Base-by-base conservation (phyloP, 176 grass and related monocot genomes). In the Musa beccarii region DNA sequence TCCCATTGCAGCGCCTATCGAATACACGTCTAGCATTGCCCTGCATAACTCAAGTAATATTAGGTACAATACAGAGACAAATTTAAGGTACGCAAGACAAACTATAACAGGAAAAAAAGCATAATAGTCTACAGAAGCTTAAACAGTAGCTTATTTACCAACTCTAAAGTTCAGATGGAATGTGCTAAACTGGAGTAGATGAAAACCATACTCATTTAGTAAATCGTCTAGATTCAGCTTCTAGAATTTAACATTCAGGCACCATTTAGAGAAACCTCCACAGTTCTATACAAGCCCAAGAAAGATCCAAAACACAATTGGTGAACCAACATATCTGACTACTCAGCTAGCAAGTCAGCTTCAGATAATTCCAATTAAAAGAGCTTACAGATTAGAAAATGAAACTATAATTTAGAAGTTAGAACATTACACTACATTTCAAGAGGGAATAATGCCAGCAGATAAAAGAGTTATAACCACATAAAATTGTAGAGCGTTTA, bases 21-120 rank as follows among this genome's bases (percentile, higher is more conserved):
- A 89, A 79, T 77, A 99, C 84, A 67, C 96, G 89, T 92, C 83
- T 88, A 77, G 91, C 96, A 92, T 99, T 99, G 76, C 89, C 89
- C 96, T 99, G 88, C 29, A 90, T 81, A 24, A 19, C 59, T 53
- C 9, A 79, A 66, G 20, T 22, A 82, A 71, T 69, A 53, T 9
- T 79, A 69, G 15, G 57, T 0, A 72, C 56, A 67, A 49, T 61
- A 61, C n/a, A 16, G 55, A 57, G 7, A 28, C 12, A 43, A 43
- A 4, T 43, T 43, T 43, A 43, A 43, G 34, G 34, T 43, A 43
- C 3, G 34, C 34, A 6, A 43, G 34, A 43, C 63, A 66, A 29
- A 66, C 19, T 26, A 26, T 66, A 66, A 14, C 14, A 26, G 9
- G 19, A 11, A 23, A 64, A 10, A 23, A 64, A 2, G 26, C 22